A percentile compares a stretch with the other conserved stretches of the same genome.
phyloP scores from a whole-genome alignment of 768 basidiomycete genomes.

The Austroboletus eburneus region DNA sequence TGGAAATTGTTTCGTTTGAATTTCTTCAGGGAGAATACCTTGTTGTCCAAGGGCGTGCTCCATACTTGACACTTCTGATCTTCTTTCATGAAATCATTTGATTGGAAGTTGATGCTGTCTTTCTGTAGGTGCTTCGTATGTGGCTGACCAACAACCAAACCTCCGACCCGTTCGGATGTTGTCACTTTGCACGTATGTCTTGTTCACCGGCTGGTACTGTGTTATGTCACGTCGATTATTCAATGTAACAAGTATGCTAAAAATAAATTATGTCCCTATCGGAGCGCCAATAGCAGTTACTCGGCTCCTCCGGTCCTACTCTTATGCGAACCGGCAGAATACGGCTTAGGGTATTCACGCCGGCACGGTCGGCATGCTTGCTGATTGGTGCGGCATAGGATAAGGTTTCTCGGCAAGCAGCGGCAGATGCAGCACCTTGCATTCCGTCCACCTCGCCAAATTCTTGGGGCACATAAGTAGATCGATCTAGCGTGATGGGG shows the following conservation, averaged over 20 bases:
- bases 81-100: neutral
- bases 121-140: neutral
- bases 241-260: no score
- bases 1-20: constrained; percentile 54
- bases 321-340: neutral
- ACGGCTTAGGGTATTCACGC: constrained; percentile 2
- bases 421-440: neutral
- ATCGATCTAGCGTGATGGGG: constrained; percentile 2
- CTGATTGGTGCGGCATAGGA: constrained; percentile 1
- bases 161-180: no score
- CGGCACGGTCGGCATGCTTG: neutral
- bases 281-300: no score
- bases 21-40: constrained; percentile 92
- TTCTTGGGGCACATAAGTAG: constrained; percentile 15
- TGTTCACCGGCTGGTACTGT: neutral
- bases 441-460: neutral
- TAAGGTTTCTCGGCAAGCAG: constrained; percentile 17
- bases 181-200: no score
- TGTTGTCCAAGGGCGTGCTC: constrained; percentile 56
- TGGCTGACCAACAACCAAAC: no score
- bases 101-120: constrained; percentile 6
- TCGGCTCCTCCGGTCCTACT: no score
- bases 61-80: constrained; percentile 59
- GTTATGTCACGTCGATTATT: neutral
- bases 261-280: no score